Conservation (phyloP, 257 asterid genomes). For the Leonotis leonurus region DNA sequence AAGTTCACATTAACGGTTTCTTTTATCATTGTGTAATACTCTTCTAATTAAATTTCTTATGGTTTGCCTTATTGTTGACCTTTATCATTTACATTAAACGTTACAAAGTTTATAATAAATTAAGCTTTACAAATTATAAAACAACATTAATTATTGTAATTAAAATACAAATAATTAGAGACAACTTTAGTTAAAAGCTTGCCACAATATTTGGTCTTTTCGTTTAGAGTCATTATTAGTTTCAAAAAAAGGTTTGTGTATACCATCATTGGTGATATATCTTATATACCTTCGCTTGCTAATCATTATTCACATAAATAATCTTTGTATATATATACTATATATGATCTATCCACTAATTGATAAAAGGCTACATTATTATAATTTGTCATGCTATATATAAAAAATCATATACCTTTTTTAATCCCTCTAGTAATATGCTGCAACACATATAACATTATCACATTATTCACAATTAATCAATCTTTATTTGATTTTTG, state of each 20-base stretch:
- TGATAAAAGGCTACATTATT: too few species aligned
- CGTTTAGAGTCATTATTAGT: conserved; percentile 6
- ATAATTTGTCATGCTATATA: too few species aligned
- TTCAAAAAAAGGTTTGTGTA: not conserved
- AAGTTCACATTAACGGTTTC: not conserved
- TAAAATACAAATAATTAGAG: not conserved
- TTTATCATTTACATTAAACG: not conserved
- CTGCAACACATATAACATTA: too few species aligned
- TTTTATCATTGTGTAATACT: not conserved
- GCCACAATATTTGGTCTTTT: not conserved
- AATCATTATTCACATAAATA: too few species aligned
- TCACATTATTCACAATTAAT: too few species aligned
- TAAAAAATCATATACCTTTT: too few species aligned
- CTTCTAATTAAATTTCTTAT: too few species aligned
- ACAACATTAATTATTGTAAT: not conserved
- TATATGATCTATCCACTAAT: too few species aligned
- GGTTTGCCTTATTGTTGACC: not conserved
- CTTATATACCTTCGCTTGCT: too few species aligned
- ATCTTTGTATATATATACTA: too few species aligned
- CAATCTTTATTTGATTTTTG: too few species aligned
- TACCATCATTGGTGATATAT: conserved; percentile 2
- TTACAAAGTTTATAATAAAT: not conserved
- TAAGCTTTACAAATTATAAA: not conserved
- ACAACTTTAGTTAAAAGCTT: not conserved
- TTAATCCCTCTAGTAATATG: too few species aligned